Base-by-base conservation (phyloP, 352 stramenopile genomes). In the Phytopythium vexans region DNA sequence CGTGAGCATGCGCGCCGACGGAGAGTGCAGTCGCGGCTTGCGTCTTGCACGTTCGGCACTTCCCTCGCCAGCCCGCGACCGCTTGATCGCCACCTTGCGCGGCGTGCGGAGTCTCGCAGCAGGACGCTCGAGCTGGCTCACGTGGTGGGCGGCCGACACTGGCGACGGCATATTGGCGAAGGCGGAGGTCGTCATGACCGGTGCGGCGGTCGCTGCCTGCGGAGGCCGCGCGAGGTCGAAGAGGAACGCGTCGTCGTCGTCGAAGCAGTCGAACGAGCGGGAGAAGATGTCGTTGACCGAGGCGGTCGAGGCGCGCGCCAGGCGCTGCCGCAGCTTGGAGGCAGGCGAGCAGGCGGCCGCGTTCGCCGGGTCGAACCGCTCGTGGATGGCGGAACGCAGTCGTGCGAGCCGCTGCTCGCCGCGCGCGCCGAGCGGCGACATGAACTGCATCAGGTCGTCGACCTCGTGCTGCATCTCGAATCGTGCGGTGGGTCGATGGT, bases 211-310 rank as follows among this genome's bases (percentile, higher is more conserved):
- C 11, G 48, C 12, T 15, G n/a, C 40, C n/a, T 42, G 40, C 39
- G 38, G 39, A 51, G 61, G 59, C 0, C 65, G 59, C 27, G 48
- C 62, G 49, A 85, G 64, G 40, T 81, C 74, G 39, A 77, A 74
- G 46, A 72, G 69, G 12, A 70, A 51, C 4, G 50, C 53, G 45
- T 74, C 48, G 8, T 88, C 65, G 41, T 79, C 62, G 31, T 86
- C 74, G n/a, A 61, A 41, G 42, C 60, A 67, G 32, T 78, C 81
- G 46, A 91, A 91, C 40, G 77, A 54, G 52, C 84, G 58, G 46
- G 77, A 86, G 65, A 91, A 91, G 32, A 89, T 75, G 15, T 86
- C 62, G 37, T 91, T 70, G 15, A 61, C 55, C 14, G 66, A 79
- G 11, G 80, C 46, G 6, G 62, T 50, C 16, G 78, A 67, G 12